Conservation (phyloP, 176 grass and related monocot species). For the bread wheat (Triticum aestivum) region IWGSC_CS_RefSeq_v2.1 NC_057807.1:436891656-436892155, state of each 20-base stretch:
- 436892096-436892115: conserved; percentile 3
- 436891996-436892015: not conserved
- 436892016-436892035: not conserved
- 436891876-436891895: not conserved
- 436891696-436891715: not conserved
- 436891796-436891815: not conserved
- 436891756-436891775: not conserved
- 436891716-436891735: not conserved
- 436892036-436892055: not conserved
- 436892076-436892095: not conserved
- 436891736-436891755: not conserved
- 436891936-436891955: not conserved
- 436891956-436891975: not conserved
- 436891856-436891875: not conserved
- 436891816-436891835: not conserved
- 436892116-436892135: not conserved
- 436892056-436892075: not conserved
- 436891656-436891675: not conserved
- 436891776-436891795: not conserved
- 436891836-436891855: not conserved
- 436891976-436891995: not conserved
- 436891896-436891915: not conserved
- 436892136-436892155: conserved; percentile 17
- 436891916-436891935: not conserved
- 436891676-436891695: not conserved